Evolutionary conservation across 192 early-diverging fungal species (phyloP).

Genomic region (Gorgonomyces haynaldii): DNA sequence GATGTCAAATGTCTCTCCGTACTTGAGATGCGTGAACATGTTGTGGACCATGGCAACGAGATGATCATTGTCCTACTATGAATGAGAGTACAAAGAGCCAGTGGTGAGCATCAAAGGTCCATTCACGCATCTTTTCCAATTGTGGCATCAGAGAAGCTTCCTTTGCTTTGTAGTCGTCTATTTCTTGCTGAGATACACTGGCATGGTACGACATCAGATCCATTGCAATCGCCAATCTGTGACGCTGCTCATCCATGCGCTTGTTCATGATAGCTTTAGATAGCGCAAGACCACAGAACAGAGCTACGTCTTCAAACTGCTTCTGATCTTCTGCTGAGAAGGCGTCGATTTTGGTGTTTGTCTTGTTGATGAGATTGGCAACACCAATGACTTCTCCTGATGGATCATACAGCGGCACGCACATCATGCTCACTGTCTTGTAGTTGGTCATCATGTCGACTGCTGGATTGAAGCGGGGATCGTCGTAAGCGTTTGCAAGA

Average conservation of each 20-base stretch:
- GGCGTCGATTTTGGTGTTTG: background rate
- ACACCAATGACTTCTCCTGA: slow-evolving; percentile 27
- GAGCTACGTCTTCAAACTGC: slow-evolving; percentile 23
- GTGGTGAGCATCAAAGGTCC: slow-evolving; percentile 22
- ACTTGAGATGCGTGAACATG: slow-evolving; percentile 25
- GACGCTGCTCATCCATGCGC: slow-evolving; percentile 13
- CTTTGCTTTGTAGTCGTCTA: slow-evolving; percentile 7
- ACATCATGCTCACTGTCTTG: slow-evolving; percentile 15
- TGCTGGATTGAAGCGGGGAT: slow-evolving; percentile 16
- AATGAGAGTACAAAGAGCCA: too few species aligned
- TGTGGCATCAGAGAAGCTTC: background rate
- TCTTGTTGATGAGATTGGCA: slow-evolving; percentile 31
- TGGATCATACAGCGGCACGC: slow-evolving; percentile 16
- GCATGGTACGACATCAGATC: slow-evolving; percentile 37
- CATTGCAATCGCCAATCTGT: slow-evolving; percentile 19
- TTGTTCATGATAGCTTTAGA: slow-evolving; percentile 24
- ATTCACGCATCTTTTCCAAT: slow-evolving; percentile 5
- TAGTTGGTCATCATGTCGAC: slow-evolving; percentile 20
- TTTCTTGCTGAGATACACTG: slow-evolving; percentile 14
- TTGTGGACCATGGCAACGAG: slow-evolving; percentile 18
- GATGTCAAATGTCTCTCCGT: slow-evolving; percentile 17
- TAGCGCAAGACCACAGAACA: slow-evolving; percentile 30
- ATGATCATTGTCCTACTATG: slow-evolving; percentile 15
- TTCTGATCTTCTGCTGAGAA: slow-evolving; percentile 21
- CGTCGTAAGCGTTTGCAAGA: slow-evolving; percentile 18